Evolutionary conservation across 2,329 filamentous ascomycete genomes (phyloP).

Genomic region (Phyllosticta ampelicida): DNA sequence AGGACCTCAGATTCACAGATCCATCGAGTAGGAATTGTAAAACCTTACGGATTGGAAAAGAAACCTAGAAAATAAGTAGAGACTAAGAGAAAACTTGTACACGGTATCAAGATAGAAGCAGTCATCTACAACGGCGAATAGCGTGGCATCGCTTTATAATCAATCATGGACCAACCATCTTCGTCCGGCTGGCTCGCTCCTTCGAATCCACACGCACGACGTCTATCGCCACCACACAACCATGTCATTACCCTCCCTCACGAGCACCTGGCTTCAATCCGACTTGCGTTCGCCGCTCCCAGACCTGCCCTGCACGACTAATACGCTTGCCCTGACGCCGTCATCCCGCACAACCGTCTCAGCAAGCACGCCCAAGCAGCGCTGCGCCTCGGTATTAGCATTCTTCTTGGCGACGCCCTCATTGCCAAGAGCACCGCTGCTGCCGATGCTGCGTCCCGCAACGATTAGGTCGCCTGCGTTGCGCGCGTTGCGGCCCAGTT

Average conservation of each 20-base stretch:
- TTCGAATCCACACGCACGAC: too few species aligned
- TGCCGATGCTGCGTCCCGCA: slow-evolving; percentile 42
- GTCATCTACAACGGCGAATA: too few species aligned
- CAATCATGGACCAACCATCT: too few species aligned
- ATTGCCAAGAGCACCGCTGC: slow-evolving; percentile 8
- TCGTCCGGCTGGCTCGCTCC: too few species aligned
- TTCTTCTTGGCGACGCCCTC: slow-evolving; percentile 17
- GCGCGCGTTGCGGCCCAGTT: slow-evolving; percentile 49
- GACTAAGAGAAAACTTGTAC: too few species aligned
- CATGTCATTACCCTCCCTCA: slow-evolving; percentile 17
- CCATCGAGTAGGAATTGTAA: too few species aligned
- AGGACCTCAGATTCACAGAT: too few species aligned
- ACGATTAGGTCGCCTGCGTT: slow-evolving; percentile 65
- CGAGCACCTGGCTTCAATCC: neutral
- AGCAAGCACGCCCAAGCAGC: slow-evolving; percentile 46
- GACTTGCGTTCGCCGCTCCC: neutral
- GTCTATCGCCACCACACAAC: too few species aligned
- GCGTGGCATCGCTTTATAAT: too few species aligned
- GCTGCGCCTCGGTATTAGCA: slow-evolving; percentile 27
- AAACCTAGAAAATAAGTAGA: too few species aligned
- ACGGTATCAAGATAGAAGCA: too few species aligned
- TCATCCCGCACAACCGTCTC: slow-evolving; percentile 48
- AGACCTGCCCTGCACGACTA: slow-evolving; percentile 51
- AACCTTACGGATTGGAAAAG: too few species aligned
- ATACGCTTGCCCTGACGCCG: slow-evolving; percentile 51